Evolutionary conservation across 345 rosid species (phyloP).

Genomic region (Brassica nigra): DNA sequence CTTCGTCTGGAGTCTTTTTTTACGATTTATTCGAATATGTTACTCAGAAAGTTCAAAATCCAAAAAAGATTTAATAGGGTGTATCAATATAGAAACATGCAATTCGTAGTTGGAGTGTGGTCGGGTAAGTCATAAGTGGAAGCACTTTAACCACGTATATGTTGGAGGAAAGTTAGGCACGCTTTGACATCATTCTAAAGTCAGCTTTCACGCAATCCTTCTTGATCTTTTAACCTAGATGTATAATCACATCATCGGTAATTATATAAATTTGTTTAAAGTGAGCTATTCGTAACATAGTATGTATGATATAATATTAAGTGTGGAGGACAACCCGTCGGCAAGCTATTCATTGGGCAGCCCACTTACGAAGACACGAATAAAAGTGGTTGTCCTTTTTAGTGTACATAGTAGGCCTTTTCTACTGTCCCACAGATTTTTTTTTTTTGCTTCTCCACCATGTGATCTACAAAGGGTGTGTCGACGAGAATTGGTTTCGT

Average conservation of each 20-base stretch:
- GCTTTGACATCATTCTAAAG: constrained; percentile 42
- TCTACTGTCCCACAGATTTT: background rate
- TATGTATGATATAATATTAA: constrained; percentile 7
- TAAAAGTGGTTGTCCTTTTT: constrained; percentile 38
- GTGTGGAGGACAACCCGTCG: constrained; percentile 42
- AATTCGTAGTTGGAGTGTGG: constrained; percentile 24
- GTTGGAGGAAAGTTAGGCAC: constrained; percentile 25
- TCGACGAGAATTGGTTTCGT: constrained; percentile 12
- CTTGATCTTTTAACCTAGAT: constrained; percentile 34
- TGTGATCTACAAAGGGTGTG: constrained; percentile 7
- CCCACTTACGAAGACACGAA: constrained; percentile 40
- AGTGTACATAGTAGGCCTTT: constrained; percentile 14
- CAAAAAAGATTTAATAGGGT: background rate
- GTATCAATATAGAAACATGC: constrained; percentile 20
- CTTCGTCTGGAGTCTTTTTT: background rate
- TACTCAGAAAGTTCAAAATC: background rate
- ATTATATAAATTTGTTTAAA: background rate
- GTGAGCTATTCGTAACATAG: background rate
- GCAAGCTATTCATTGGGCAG: constrained; percentile 41
- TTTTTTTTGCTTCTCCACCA: constrained; percentile 9
- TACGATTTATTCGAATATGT: background rate
- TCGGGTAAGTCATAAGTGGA: constrained; percentile 38
- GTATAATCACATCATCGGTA: constrained; percentile 17
- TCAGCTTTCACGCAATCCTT: constrained; percentile 36
- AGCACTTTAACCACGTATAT: constrained; percentile 33